A percentile compares a stretch with the other conserved stretches of the same genome.
Conservation (phyloP, 2,329 filamentous ascomycete genomes). For the Fusarium napiforme region DNA sequence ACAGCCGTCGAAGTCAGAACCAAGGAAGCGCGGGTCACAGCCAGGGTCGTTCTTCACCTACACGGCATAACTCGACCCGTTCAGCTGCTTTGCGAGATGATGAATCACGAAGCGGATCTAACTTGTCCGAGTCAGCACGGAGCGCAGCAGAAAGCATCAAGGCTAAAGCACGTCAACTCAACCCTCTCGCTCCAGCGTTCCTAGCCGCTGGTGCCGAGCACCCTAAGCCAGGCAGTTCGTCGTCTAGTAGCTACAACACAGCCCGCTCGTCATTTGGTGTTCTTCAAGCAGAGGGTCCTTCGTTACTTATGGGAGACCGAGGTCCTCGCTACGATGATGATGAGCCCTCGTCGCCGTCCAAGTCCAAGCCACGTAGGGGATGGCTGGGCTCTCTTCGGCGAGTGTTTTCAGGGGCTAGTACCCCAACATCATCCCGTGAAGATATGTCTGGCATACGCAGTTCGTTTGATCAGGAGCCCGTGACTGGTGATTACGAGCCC, state of each 20-base stretch:
- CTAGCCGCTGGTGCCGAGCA: conserved; percentile 42
- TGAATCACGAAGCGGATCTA: conserved; percentile 65
- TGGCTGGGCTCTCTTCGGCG: conserved; percentile 77
- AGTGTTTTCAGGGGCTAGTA: conserved; percentile 63
- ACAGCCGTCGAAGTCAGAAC: conserved; percentile 41
- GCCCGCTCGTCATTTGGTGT: conserved; percentile 63
- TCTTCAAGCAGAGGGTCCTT: conserved; percentile 65
- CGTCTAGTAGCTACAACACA: conserved; percentile 62
- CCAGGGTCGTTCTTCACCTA: conserved; percentile 53
- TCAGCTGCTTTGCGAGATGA: conserved; percentile 54
- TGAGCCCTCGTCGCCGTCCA: conserved; percentile 65
- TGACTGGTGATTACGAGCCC: conserved; percentile 57
- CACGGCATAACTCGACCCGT: conserved; percentile 51
- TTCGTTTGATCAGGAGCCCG: conserved; percentile 49
- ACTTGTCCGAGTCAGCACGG: conserved; percentile 64
- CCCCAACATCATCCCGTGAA: conserved; percentile 43
- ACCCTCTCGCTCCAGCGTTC: conserved; percentile 47
- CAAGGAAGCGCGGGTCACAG: conserved; percentile 25
- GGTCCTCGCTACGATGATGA: conserved; percentile 49
- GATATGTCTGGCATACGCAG: conserved; percentile 46
- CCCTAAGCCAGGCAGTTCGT: conserved; percentile 54
- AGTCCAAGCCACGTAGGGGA: conserved; percentile 65
- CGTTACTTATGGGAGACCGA: conserved; percentile 54
- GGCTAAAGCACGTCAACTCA: conserved; percentile 50
- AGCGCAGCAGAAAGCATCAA: conserved; percentile 57